phyloP scores from a whole-genome alignment of 73 alveolate species.

The Loxodes magnus region DNA sequence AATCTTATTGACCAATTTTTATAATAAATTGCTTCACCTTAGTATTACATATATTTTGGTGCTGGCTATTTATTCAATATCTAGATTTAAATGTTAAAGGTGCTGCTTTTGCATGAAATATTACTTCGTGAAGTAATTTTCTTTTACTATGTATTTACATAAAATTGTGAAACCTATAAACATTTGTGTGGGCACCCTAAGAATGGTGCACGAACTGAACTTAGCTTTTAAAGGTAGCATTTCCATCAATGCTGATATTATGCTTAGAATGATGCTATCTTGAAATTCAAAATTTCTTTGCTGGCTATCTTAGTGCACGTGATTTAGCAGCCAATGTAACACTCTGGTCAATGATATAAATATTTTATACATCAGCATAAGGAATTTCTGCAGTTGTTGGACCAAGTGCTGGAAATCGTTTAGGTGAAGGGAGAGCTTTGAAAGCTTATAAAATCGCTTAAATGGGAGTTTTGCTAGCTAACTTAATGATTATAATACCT shows the following conservation, averaged over 20 bases:
- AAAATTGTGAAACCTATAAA: not conserved
- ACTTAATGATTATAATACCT: not conserved
- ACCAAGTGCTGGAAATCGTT: constrained; percentile 6
- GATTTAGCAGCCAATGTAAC: constrained; percentile 25
- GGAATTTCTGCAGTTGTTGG: constrained; percentile 8
- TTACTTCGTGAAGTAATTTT: constrained; percentile 16
- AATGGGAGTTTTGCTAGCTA: not conserved
- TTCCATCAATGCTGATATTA: constrained; percentile 14
- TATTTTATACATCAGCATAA: not conserved
- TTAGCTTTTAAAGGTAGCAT: constrained; percentile 4
- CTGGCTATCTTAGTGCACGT: constrained; percentile 9
- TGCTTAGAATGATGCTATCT: constrained; percentile 31
- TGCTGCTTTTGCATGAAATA: constrained; percentile 14
- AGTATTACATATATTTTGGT: constrained; percentile 14
- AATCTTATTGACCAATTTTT: constrained; percentile 3
- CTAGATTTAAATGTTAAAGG: constrained; percentile 6
- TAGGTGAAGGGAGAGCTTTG: constrained; percentile 11
- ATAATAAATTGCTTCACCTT: not conserved
- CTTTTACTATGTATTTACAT: not conserved
- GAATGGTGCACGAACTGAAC: constrained; percentile 3
- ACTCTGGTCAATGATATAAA: not conserved
- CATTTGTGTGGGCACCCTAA: not conserved
- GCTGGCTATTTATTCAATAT: constrained; percentile 9
- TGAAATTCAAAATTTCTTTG: constrained; percentile 15
- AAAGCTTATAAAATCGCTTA: constrained; percentile 7